phyloP scores from a whole-genome alignment of 1,139 yeast genomes.

The Zhuliangozyma parablackwelliae region DNA sequence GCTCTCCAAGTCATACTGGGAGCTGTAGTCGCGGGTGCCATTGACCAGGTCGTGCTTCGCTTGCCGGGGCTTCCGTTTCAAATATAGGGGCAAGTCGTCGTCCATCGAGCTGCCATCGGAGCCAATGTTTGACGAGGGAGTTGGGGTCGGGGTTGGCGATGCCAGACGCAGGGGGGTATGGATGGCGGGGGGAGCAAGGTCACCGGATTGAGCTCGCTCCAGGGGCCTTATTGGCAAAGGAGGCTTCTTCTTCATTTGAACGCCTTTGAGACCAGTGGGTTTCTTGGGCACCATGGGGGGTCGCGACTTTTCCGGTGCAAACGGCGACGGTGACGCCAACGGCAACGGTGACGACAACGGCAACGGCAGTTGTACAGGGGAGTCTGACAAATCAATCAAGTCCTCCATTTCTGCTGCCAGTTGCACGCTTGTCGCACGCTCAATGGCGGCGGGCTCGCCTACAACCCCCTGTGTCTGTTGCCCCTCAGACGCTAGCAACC shows the following conservation, averaged over 20 bases:
- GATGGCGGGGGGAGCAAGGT: slow-evolving; percentile 1
- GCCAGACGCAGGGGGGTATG: background rate
- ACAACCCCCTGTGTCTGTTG: slow-evolving; percentile 9
- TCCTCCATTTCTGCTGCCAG: slow-evolving; percentile 17
- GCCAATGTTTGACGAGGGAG: slow-evolving; percentile 14
- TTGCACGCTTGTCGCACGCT: too few species aligned
- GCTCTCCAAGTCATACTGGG: slow-evolving; percentile 7
- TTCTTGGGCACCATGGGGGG: slow-evolving; percentile 42
- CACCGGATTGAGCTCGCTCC: slow-evolving; percentile 4
- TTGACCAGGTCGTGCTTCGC: too few species aligned
- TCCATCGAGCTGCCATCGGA: slow-evolving; percentile 11
- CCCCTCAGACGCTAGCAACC: slow-evolving; percentile 8
- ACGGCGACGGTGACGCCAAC: too few species aligned
- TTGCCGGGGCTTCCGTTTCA: too few species aligned
- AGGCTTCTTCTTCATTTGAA: slow-evolving; percentile 18
- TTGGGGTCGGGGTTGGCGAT: slow-evolving; percentile 2
- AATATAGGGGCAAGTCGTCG: slow-evolving; percentile 8
- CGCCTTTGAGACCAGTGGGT: slow-evolving; percentile 30
- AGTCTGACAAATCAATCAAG: slow-evolving; percentile 33
- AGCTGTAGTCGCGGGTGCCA: background rate
- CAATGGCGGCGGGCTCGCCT: slow-evolving; percentile 4
- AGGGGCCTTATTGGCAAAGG: slow-evolving; percentile 16
- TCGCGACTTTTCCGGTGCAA: slow-evolving; percentile 7
- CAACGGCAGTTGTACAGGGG: slow-evolving; percentile 7
- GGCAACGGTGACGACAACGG: too few species aligned